Evolutionary conservation across 2,329 filamentous ascomycete genomes (phyloP).

Genomic region (Hypoxylon rubiginosum): DNA sequence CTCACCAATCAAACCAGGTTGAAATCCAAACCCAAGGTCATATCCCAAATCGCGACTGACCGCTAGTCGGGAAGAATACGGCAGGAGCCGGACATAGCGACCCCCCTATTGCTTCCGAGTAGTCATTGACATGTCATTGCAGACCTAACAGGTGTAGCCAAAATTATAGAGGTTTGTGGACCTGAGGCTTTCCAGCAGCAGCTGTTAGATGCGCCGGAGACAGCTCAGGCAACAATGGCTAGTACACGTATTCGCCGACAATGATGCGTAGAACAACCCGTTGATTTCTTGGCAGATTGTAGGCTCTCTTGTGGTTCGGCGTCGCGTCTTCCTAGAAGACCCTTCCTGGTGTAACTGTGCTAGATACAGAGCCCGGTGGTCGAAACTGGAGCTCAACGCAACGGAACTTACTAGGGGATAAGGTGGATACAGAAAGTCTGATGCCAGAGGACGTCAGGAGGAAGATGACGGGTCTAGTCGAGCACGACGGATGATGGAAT

Average conservation of each 20-base stretch:
- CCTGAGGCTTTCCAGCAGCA: constrained; percentile 18
- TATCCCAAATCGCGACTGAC: background rate
- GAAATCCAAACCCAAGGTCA: background rate
- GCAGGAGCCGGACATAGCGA: constrained; percentile 4
- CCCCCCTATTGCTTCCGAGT: constrained; percentile 8
- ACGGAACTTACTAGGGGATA: background rate
- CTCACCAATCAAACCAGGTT: background rate
- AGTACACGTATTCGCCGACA: background rate
- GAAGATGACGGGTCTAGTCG: background rate
- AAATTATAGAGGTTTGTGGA: constrained; percentile 13
- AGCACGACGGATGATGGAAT: background rate
- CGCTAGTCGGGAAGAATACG: background rate
- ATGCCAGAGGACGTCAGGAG: background rate
- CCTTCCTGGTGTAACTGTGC: constrained; percentile 2
- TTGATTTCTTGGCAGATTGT: constrained; percentile 13
- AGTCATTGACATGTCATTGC: background rate
- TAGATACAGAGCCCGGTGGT: background rate
- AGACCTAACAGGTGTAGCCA: constrained; percentile 15
- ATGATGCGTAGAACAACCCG: background rate
- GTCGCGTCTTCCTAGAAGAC: constrained; percentile 14
- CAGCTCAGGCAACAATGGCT: constrained; percentile 16
- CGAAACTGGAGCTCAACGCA: background rate
- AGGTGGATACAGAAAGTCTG: background rate
- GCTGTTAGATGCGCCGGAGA: constrained; percentile 19
- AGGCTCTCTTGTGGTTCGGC: constrained; percentile 7